Base-by-base conservation (phyloP, 441 rosid species). In the Rhodomyrtus psidioides region DNA sequence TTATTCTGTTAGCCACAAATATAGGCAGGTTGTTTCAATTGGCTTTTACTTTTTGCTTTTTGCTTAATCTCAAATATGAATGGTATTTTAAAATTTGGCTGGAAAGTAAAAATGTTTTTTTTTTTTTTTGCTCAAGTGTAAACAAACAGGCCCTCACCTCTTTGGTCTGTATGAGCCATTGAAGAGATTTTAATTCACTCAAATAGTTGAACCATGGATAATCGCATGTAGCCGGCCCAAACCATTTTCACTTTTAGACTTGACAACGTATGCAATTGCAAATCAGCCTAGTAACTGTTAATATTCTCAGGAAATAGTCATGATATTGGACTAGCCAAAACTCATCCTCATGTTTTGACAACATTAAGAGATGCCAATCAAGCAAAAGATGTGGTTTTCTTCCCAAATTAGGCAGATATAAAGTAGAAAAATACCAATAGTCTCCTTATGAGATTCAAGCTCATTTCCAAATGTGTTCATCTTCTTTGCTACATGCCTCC, bases 401-500 rank as follows among this genome's bases (percentile, higher is more conserved):
- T 70, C 79, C 82, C 30, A 83, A 53, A 86, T 2, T 60, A 27
- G 85, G 81, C 82, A 75, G 7, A 13, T 87, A 30, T 59, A 76
- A 88, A 88, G 39, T 84, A 88, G 88, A 75, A 79, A 86, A 75
- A 76, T 96, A 96, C 99, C 97, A 88, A 83, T 74, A 46, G 28
- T 87, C 60, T 86, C 89, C 60, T 88, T 93, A 87, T 84, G 92
- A 88, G 89, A 83, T 85, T 90, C 93, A 88, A 87, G 55, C 86
- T 86, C 90, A 86, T 91, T 91, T 81, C 93, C 93, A 88, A 97
- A 91, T 51, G 92, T 90, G 90, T 91, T 94, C 96, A 96, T 87
- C 91, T 97, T 96, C 91, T 93, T 96, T 79, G 93, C 96, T 82
- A 96, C 93, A 86, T 92, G 92, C 91, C 93, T 94, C 99, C 99